phyloP scores from a whole-genome alignment of 1,139 yeast genomes.

The Geotrichum klebahnii region DNA sequence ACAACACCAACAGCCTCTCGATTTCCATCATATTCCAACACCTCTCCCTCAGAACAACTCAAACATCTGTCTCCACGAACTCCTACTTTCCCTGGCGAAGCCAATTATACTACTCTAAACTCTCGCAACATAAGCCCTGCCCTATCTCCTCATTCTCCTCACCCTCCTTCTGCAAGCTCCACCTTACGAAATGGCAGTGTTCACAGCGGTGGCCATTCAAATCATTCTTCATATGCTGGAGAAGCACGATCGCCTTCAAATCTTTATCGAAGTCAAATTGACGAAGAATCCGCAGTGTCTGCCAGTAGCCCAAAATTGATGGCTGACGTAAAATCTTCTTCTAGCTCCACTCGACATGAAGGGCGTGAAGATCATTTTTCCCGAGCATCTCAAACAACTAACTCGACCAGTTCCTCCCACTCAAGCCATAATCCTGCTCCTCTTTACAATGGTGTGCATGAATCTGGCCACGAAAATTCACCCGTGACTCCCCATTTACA shows the following conservation, averaged over 20 bases:
- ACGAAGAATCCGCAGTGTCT: constrained; percentile 9
- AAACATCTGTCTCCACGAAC: constrained; percentile 7
- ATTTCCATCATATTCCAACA: neutral
- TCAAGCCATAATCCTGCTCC: constrained; percentile 34
- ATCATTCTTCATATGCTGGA: constrained; percentile 6
- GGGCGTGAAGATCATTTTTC: constrained; percentile 29
- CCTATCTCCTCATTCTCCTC: constrained; percentile 12
- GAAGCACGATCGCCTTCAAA: constrained; percentile 10
- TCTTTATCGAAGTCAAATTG: constrained; percentile 3
- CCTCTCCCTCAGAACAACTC: neutral
- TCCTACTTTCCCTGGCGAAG: constrained; percentile 15
- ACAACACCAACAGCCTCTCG: constrained; percentile 11
- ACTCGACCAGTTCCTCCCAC: constrained; percentile 12
- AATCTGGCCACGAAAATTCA: constrained; percentile 16
- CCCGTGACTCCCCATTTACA: constrained; percentile 27
- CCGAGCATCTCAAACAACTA: constrained; percentile 33
- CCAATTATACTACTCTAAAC: constrained; percentile 1
- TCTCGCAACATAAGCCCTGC: neutral
- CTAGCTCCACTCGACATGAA: constrained; percentile 14
- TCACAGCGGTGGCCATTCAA: constrained; percentile 1
- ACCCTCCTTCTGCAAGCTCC: constrained; percentile 11
- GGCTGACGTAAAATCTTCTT: constrained; percentile 10
- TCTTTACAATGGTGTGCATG: neutral
- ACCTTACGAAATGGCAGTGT: constrained; percentile 16
- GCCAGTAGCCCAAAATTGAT: neutral